These are phyloP conservation scores for Aureobasidium sp. DNA, from an alignment of 2,329 filamentous ascomycete genomes.

Conservation along the genomic window DNA sequence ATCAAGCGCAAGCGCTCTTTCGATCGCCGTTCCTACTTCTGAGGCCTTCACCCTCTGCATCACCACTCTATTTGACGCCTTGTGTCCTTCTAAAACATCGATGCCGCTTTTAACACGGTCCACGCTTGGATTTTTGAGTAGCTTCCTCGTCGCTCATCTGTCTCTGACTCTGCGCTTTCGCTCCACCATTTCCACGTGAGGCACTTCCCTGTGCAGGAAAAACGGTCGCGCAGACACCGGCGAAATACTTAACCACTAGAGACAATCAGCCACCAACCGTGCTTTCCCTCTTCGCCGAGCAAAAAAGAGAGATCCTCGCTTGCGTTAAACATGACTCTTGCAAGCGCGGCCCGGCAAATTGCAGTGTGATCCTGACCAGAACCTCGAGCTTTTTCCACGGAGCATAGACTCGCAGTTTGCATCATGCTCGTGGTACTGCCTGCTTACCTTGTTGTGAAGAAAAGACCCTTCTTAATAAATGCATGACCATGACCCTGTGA, in stretches of 20 bases:
- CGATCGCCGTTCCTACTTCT: not conserved
- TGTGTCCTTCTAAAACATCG: not conserved
- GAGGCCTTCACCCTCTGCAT: not conserved
- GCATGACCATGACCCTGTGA: not conserved
- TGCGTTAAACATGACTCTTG: conserved; percentile 13
- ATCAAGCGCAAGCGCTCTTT: not conserved
- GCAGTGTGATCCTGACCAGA: not conserved
- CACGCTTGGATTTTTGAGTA: not conserved
- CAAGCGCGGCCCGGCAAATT: conserved; percentile 12
- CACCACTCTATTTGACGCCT: conserved; percentile 2
- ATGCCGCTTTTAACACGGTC: not conserved
- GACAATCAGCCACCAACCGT: conserved; percentile 11
- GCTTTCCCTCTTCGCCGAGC: not conserved
- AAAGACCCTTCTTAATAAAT: not conserved
- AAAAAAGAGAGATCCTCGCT: conserved; percentile 7
- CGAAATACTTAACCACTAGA: conserved; percentile 14
- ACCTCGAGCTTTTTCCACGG: not conserved
- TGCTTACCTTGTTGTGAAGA: not conserved
- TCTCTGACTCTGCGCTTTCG: not conserved
- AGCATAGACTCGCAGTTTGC: not conserved
- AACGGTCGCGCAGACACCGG: conserved; percentile 7
- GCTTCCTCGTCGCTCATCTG: not conserved
- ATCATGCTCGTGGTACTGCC: not conserved
- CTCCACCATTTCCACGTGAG: conserved; percentile 3
- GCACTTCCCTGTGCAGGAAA: not conserved